Percentiles rank a stretch among this genome's conserved stretches.
These are phyloP conservation scores for Macrotyloma uniflorum DNA, from an alignment of 306 rosid genomes.

Conservation along the genomic window DNA sequence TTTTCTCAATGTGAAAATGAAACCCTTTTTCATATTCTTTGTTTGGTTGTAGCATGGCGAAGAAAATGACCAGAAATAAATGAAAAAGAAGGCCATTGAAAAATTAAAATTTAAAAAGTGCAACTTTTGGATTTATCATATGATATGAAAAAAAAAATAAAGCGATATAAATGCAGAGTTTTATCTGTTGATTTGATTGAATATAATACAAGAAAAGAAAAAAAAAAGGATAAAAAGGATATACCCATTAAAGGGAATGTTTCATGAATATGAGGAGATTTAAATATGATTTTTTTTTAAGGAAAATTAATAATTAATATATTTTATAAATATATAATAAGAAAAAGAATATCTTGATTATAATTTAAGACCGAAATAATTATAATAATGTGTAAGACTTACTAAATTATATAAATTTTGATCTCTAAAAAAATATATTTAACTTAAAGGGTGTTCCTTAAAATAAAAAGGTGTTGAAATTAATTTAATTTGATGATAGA, in stretches of 20 bases:
- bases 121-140: neutral
- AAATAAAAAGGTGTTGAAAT: no score
- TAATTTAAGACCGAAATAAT: no score
- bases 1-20: no score
- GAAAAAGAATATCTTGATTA: no score
- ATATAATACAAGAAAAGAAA: neutral
- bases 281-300: no score
- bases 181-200: neutral
- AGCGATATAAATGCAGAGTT: neutral
- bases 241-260: neutral
- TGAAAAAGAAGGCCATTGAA: neutral
- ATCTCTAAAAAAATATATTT: no score
- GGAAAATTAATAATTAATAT: no score
- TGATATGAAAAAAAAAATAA: neutral
- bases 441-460: no score
- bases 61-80: neutral
- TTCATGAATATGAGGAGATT: neutral
- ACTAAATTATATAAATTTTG: no score
- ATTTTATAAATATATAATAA: no score
- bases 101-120: neutral
- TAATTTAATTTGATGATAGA: no score
- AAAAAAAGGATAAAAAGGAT: neutral
- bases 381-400: no score
- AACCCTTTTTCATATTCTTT: neutral
- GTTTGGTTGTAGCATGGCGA: neutral